Evolutionary conservation across 1,284 basidiomycete species (phyloP), one percentile per base, ranked within the genome.

Genomic region (Schizopora paradoxa): DNA sequence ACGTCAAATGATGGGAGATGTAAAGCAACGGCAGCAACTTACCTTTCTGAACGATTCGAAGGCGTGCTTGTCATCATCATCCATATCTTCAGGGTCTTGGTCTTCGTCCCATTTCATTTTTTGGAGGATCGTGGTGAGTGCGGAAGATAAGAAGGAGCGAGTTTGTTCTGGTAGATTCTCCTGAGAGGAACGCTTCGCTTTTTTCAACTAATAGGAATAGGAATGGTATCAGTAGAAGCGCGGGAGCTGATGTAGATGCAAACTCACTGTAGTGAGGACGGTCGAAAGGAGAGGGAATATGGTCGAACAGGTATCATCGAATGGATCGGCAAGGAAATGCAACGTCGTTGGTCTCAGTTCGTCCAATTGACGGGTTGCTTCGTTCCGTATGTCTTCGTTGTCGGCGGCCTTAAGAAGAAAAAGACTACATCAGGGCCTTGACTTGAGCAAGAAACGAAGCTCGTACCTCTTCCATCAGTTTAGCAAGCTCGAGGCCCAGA

Each of bases 71-170:
- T 95, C 94, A 48, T 98, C 95, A 47, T 93, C 91, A 43, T 95
- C 92, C 36, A 82, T 74, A 54, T 93, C 90, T 28, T 84, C 79
- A 5, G 85, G 83, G 58, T 93, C 86, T 3, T 77, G 79, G 0
- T 85, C 82, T 52, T 81, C 76, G 43, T 91, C 86, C 97, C 97
- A 99, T 60, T 92, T 95, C 63, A 91, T 77, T 68, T 98, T 98
- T 45, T 85, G 74, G 11, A 99, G 73, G 4, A 98, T 70, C 3
- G 84, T 85, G 4, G 73, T 70, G 13, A 99, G 74, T 69, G 99
- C 36, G 18, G 49, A 51, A 28, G 41, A 31, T 21, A 51, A n/a
- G 29, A 51, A 51, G n/a, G 38, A 28, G 11, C 49, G 40, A 5
- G 31, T 43, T 13, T 47, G 35, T 21, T 51, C 36, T 6, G 45